Base-by-base conservation (phyloP, 768 basidiomycete genomes). In the Lepiota venenata region DNA sequence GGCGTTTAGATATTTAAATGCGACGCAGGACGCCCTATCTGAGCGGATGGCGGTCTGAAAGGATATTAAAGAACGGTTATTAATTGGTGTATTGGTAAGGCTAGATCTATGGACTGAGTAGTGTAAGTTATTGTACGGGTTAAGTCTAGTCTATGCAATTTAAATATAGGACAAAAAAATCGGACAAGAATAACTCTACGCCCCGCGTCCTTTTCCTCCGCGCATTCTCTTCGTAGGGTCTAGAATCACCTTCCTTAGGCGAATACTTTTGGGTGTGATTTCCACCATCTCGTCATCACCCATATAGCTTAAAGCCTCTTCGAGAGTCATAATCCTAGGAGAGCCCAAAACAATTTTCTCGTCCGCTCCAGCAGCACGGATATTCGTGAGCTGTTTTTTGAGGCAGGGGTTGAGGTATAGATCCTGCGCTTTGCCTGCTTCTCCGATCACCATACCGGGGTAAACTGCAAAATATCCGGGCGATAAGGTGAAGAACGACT, bases 361-460 rank as follows among this genome's bases (percentile, higher is more conserved):
- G 42, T 78, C 78, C 1, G 78, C 78, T 8, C 63, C 74, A 0
- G 76, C 78, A 4, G 76, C 72, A 1, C 77, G 72, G 47, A 80
- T 72, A 62, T 80, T 78, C 3, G 77, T 80, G 21, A 80, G 66
- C 60, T 76, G 74, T 56, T 78, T 80, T 58, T 78, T 78, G 55
- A 74, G 60, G 51, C 71, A 73, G 0, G 78, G 78, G 61, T 79
- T 78, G 16, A 78, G 57, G 52, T 75, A 74, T n/a, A 79, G 61
- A 56, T 77, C 76, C 16, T 73, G 68, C 2, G 73, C 47, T 62
- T 78, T 78, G 12, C 71, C 73, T 14, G 74, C 73, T 66, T 78
- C 78, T 50, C 78, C 78, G 48, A 80, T 74, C 38, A 80, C 74
- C 78, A 79, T 78, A 12, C 77, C 77, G 2, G 76, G 71, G 61